Base-by-base conservation (phyloP, 495 filamentous ascomycete genomes). In the Durotheca rogersii region DNA sequence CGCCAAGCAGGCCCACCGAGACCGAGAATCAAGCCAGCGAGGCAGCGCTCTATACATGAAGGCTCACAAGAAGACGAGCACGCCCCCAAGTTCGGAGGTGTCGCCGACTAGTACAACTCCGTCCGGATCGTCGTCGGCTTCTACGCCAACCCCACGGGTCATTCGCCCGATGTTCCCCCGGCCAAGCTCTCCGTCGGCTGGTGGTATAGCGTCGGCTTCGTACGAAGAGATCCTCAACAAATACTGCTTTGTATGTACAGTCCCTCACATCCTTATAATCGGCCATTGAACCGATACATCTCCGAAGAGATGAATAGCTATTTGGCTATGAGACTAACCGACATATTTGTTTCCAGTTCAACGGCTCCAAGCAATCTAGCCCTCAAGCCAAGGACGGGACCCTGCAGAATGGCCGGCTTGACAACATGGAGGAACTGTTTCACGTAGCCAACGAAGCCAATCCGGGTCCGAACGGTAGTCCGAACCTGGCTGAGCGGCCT, bases 211-310 rank as follows among this genome's bases (percentile, higher is more conserved):
- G 17, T 94, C 92, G 17, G 81, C 86, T 30, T 87, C 88, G 41
- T 96, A 97, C 69, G 84, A 90, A 64, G 93, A 98, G 68, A 77
- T 98, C 47, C 81, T 98, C 61, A 88, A 95, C 75, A 95, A 94
- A 71, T 98, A 95, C 73, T 98, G 93, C 78, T 96, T 95, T 80
- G 91, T 96, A 88, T 81, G 90, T 94, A 75, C 54, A 50, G n/a
- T n/a, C 55, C 68, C 54, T 7, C 40, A 30, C 15, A 36, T 16
- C 58, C 58, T 51, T n/a, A 55, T 59, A 45, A 55, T 54, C 55
- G 53, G 51, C 50, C 30, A 41, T 46, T 41, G 61, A 65, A 65
- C 50, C 57, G 52, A 36, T 61, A 58, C 27, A 52, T 27, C 17
- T 41, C 27, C 23, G 34, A 36, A 53, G 20, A 38, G 19, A 16